These are phyloP conservation scores for Conidiobolus coronatus DNA, from an alignment of 371 early-diverging fungal species.

Conservation along the genomic window DNA sequence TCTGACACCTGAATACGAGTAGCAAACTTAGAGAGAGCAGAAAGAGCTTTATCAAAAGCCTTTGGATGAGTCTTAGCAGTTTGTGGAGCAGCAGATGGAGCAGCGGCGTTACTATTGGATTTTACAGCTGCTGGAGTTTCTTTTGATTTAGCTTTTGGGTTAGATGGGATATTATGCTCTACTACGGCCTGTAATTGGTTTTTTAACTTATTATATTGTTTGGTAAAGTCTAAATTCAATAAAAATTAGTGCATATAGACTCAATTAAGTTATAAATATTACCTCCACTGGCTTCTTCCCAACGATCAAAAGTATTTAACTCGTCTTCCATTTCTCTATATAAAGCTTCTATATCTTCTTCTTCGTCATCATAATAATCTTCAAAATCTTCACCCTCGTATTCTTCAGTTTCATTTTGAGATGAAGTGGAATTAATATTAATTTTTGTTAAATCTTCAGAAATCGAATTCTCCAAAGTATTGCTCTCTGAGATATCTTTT, in stretches of 20 bases:
- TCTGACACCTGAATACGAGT: slow-evolving; percentile 17
- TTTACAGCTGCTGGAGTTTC: slow-evolving; percentile 6
- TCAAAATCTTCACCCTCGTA: slow-evolving; percentile 8
- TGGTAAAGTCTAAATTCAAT: slow-evolving; percentile 49
- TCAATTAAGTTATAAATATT: slow-evolving; percentile 7
- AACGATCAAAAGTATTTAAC: slow-evolving; percentile 29
- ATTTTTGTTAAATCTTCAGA: too few relatives aligned
- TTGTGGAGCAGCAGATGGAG: slow-evolving; percentile 3
- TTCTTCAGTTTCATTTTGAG: too few relatives aligned
- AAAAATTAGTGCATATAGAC: background rate
- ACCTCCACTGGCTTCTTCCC: slow-evolving; percentile 23
- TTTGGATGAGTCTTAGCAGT: slow-evolving; percentile 14
- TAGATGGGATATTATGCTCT: slow-evolving; percentile 8
- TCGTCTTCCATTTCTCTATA: slow-evolving; percentile 27
- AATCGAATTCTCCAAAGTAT: too few relatives aligned
- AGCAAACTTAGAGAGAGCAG: slow-evolving; percentile 27
- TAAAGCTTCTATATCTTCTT: slow-evolving; percentile 10
- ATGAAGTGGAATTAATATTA: too few relatives aligned
- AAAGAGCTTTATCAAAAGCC: slow-evolving; percentile 17
- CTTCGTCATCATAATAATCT: slow-evolving; percentile 16
- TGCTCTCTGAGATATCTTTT: too few relatives aligned
- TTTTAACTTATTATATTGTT: slow-evolving; percentile 70
- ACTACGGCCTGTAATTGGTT: slow-evolving; percentile 19
- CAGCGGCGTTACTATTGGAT: background rate
- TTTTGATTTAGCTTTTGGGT: slow-evolving; percentile 3